A percentile compares a stretch with the other conserved stretches of the same genome.
phyloP scores from a whole-genome alignment of 1,284 basidiomycete genomes.

The Kalmanozyma brasiliensis region DNA sequence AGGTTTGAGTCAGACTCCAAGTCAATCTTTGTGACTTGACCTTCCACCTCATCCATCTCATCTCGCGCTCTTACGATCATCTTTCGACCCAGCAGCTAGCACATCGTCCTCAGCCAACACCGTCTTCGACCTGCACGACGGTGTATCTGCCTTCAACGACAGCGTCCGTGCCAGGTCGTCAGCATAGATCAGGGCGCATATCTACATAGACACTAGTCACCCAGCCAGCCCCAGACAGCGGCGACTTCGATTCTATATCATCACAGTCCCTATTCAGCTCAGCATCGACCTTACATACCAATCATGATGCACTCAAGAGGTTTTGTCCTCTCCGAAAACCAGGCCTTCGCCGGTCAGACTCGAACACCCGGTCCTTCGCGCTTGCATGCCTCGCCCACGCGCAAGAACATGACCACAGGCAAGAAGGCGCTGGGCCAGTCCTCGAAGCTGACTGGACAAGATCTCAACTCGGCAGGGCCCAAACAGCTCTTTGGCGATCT shows the following conservation, averaged over 20 bases:
- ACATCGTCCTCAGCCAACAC: too few species aligned
- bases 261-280: too few species aligned
- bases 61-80: neutral
- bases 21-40: neutral
- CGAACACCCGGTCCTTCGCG: slow-evolving; percentile 45
- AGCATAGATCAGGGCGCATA: too few species aligned
- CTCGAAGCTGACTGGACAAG: slow-evolving; percentile 31
- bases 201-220: too few species aligned
- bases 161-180: too few species aligned
- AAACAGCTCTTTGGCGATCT: slow-evolving; percentile 49
- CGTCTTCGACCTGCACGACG: too few species aligned
- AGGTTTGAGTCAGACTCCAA: slow-evolving; percentile 20
- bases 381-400: slow-evolving; percentile 29
- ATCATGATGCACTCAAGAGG: slow-evolving; percentile 48
- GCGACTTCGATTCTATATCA: too few species aligned
- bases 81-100: neutral
- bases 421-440: slow-evolving; percentile 30
- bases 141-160: too few species aligned
- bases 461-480: slow-evolving; percentile 12
- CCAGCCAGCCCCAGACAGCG: too few species aligned
- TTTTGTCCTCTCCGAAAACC: slow-evolving; percentile 47
- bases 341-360: slow-evolving; percentile 40
- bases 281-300: too few species aligned
- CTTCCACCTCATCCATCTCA: neutral
- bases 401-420: slow-evolving; percentile 46